A percentile compares a stretch with the other conserved stretches of the same genome.
Evolutionary conservation across 768 basidiomycete genomes (phyloP).

Genomic region (Austroboletus eburneus): DNA sequence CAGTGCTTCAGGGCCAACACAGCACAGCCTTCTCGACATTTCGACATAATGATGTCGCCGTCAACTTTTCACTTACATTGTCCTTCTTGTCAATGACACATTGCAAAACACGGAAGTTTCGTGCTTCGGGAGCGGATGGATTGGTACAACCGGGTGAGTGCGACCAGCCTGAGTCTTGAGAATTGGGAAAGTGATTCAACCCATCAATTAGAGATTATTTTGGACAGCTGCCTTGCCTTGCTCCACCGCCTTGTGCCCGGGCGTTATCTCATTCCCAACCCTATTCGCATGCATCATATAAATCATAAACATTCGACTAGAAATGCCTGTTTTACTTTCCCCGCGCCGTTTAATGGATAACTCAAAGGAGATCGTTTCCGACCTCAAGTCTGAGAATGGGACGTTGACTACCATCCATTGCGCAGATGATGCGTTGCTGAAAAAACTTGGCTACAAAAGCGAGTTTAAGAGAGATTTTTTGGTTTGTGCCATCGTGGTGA

Average conservation of each 20-base stretch:
- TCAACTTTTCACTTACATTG: too few species aligned
- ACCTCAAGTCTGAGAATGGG: constrained; percentile 3
- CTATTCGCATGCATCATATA: background rate
- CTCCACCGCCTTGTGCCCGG: background rate
- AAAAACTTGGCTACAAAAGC: constrained; percentile 26
- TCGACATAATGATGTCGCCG: too few species aligned
- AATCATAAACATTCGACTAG: background rate
- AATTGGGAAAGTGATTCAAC: too few species aligned
- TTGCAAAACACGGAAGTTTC: too few species aligned
- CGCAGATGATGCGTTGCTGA: constrained; percentile 15
- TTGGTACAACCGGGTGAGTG: too few species aligned
- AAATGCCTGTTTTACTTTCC: background rate
- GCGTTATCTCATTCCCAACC: background rate
- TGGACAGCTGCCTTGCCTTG: too few species aligned
- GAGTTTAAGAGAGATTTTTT: constrained; percentile 25
- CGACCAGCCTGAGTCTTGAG: too few species aligned
- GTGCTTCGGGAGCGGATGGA: too few species aligned
- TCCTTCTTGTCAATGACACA: too few species aligned
- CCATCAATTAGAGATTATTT: too few species aligned
- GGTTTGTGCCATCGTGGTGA: constrained; percentile 5
- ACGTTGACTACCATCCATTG: constrained; percentile 9
- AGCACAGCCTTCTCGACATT: too few species aligned
- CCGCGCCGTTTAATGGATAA: constrained; percentile 5
- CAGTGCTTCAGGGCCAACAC: too few species aligned
- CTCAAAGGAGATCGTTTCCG: background rate